These are phyloP conservation scores for Kluyveromyces aestuarii DNA, from an alignment of 805 yeast genomes.

Conservation along the genomic window DNA sequence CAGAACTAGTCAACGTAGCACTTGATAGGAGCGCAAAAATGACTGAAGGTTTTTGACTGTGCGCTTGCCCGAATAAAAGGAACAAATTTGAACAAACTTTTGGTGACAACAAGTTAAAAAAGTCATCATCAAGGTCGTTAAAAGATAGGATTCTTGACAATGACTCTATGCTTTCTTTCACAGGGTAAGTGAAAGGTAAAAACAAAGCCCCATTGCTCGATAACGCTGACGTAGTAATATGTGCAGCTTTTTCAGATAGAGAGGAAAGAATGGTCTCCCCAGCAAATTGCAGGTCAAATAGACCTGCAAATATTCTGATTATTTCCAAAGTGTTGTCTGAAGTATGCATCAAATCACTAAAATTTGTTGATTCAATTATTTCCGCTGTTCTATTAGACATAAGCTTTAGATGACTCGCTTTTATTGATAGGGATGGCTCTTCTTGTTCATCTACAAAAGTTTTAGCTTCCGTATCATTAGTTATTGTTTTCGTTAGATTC, in stretches of 20 bases:
- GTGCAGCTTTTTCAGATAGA: slow-evolving; percentile 20
- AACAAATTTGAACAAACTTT: slow-evolving; percentile 15
- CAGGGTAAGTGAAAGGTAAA: slow-evolving; percentile 22
- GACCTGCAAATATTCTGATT: slow-evolving; percentile 28
- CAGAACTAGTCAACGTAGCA: slow-evolving; percentile 21
- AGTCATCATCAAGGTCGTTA: slow-evolving; percentile 22
- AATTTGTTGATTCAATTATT: slow-evolving; percentile 53
- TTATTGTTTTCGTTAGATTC: slow-evolving; percentile 14
- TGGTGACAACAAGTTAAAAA: slow-evolving; percentile 15
- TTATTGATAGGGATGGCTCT: slow-evolving; percentile 34
- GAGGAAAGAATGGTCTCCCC: slow-evolving; percentile 45
- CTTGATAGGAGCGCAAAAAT: slow-evolving; percentile 19
- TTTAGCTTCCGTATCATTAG: slow-evolving; percentile 1
- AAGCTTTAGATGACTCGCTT: slow-evolving; percentile 41
- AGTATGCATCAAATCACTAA: slow-evolving; percentile 18
- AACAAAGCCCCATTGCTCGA: slow-evolving; percentile 13
- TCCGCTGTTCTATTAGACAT: slow-evolving; percentile 64
- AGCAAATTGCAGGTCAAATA: slow-evolving; percentile 45
- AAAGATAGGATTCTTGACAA: slow-evolving; percentile 13
- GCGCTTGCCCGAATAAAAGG: slow-evolving; percentile 18
- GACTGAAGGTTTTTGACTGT: slow-evolving; percentile 16
- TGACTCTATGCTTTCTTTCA: slow-evolving; percentile 8
- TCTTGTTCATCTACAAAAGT: slow-evolving; percentile 1
- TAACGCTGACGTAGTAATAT: slow-evolving; percentile 12
- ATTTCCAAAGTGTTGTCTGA: slow-evolving; percentile 27